Evolutionary conservation across 2,329 filamentous ascomycete genomes (phyloP), one percentile per base, ranked within the genome.

Genomic region (Pseudogymnoascus sp.): DNA sequence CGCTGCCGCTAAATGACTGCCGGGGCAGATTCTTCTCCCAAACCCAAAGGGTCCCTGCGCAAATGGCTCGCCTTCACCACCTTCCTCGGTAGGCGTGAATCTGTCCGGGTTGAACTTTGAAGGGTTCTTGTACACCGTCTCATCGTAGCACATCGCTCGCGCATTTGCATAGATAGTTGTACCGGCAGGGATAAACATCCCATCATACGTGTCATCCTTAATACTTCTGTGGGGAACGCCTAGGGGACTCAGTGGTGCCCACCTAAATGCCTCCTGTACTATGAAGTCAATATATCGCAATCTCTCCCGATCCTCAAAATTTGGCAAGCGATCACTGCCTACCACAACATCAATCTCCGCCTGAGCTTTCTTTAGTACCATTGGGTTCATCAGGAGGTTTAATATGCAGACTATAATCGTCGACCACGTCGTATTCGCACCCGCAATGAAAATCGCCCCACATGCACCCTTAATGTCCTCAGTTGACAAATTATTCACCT

Each of bases 171-270:
- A 47, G 12, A 47, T 47, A 7, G 42, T 47, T 47, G 42, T 44
- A 33, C 83, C 84, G n/a, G 78, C 79, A 8, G 82, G 82, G 60
- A 86, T 84, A 64, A 79, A 77, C 71, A 82, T 81, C 35, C 78
- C 82, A 18, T 80, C 74, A 68, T 85, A 86, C 10, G 79, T 74
- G 63, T 86, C 84, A 59, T 86, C 83, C 56, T 79, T 71, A 1
- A 80, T 74, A 12, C 80, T 76, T 50, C 74, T 77, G 69, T 86
- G 84, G 1, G 84, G 83, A 37, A 86, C 79, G 2, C 79, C 80
- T 1, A 82, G 70, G 0, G 80, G 79, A 11, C 75, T 76, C 3
- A 81, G 70, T 4, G 79, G 79, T 28, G 72, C 72, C 74, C 76
- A 79, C 21, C 80, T 74, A 38, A 76, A 71, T 7, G 75, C 75